A percentile compares a stretch with the other conserved stretches of the same genome.
phyloP scores from a whole-genome alignment of 2,329 filamentous ascomycete genomes.

The Exophiala viscosa region DNA sequence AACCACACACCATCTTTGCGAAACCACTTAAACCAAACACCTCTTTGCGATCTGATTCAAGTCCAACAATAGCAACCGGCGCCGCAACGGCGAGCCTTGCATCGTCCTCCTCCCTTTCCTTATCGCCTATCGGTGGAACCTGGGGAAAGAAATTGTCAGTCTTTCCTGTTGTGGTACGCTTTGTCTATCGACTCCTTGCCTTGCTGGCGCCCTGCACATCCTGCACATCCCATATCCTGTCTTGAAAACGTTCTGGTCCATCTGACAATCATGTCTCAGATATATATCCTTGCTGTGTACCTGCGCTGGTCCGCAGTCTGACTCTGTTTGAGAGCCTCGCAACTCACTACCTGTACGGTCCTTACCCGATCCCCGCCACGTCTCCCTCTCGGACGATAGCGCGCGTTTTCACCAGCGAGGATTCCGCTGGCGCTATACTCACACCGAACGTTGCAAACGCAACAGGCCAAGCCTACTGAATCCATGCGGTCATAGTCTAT shows the following conservation, averaged over 20 bases:
- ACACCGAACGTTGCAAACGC: too few relatives aligned
- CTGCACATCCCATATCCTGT: not conserved
- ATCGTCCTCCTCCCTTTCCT: conserved; percentile 16
- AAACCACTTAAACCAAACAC: conserved; percentile 3
- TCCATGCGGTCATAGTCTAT: conserved; percentile 9
- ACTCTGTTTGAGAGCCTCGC: conserved; percentile 1
- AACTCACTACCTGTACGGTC: conserved; percentile 4
- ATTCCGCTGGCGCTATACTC: too few relatives aligned
- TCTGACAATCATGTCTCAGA: conserved; percentile 17
- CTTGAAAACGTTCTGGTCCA: not conserved
- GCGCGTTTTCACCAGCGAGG: too few relatives aligned
- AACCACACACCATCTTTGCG: conserved; percentile 15
- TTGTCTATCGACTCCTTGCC: conserved; percentile 11
- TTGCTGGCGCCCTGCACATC: not conserved
- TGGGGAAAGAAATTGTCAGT: conserved; percentile 17
- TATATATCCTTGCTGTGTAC: conserved; percentile 11
- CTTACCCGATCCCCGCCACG: conserved; percentile 7
- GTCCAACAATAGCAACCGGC: conserved; percentile 23
- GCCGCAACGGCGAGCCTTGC: conserved; percentile 19
- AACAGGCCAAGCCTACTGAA: not conserved
- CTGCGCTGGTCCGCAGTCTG: conserved; percentile 21
- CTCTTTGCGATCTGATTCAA: conserved; percentile 8
- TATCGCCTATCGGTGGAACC: conserved; percentile 23
- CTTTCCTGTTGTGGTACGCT: conserved; percentile 8
- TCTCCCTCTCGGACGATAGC: not conserved